Base-by-base conservation (phyloP, 78 protist species). In the Dictyostelium firmibasis region DNA sequence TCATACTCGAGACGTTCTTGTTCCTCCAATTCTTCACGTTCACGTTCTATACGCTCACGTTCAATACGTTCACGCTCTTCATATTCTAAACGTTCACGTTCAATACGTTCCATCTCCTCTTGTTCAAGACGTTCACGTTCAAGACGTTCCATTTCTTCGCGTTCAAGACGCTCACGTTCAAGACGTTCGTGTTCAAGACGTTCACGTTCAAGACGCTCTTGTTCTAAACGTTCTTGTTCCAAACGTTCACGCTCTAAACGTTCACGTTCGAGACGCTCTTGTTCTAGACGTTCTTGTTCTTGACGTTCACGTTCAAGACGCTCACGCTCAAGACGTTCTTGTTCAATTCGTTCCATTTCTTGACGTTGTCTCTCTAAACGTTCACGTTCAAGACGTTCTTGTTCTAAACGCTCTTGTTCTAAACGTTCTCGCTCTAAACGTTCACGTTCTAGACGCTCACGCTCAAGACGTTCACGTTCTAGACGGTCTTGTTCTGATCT, bases 401-500 rank as follows among this genome's bases (percentile, higher is more conserved):
- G 77, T 41, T 77, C 93, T 5, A 64, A 3, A 36, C 78, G 33
- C 43, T 88, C 86, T 9, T 11, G 27, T 43, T 88, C 93, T 0
- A 13, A 9, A n/a, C 86, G 57, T n/a, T 88, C 93, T 0, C 0
- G 20, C 27, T 87, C 93, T 0, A 41, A 3, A 47, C 83, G 69
- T 20, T 78, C 81, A 10, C 74, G 38, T 43, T 88, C 87, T 20
- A 69, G 1, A 11, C 82, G 27, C 50, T 88, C 94, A 38, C 85
- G 75, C 41, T 64, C 93, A 20, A 76, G 5, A 70, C 91, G 81
- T 36, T 85, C 91, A 33, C 84, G 69, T 14, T 86, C 92, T 47
- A 62, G 53, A 20, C 84, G 13, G 4, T 86, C 92, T 11, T 23
- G 7, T 36, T 86, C 92, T 2, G 62, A 3, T 23, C 60, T 27